These are phyloP conservation scores for Aureobasidium sp. DNA, from an alignment of 2,329 filamentous ascomycete genomes.

Conservation along the genomic window DNA sequence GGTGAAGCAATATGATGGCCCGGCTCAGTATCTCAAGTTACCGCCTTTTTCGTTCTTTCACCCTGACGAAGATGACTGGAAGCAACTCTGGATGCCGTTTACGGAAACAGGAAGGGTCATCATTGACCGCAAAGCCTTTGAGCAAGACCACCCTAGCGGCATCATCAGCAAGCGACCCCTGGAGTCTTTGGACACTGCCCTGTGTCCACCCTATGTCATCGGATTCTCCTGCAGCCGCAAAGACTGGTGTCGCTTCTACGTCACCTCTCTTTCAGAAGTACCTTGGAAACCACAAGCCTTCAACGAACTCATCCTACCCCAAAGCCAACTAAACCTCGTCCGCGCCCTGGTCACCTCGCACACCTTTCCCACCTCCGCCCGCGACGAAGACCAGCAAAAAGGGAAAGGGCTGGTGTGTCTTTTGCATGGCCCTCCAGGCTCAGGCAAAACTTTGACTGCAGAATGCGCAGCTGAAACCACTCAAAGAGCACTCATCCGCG, in stretches of 20 bases:
- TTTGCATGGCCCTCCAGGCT: conserved; percentile 29
- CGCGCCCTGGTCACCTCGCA: background rate
- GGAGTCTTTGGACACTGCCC: background rate
- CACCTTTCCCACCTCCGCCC: background rate
- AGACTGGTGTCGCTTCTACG: background rate
- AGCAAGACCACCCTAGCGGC: conserved; percentile 1
- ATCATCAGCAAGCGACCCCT: background rate
- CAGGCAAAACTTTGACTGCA: conserved; percentile 32
- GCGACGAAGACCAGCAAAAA: conserved; percentile 19
- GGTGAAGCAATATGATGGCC: background rate
- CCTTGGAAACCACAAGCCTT: background rate
- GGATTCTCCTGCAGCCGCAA: background rate
- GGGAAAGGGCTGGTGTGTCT: conserved; percentile 33
- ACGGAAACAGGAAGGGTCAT: background rate
- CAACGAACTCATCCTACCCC: background rate
- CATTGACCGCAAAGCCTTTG: background rate
- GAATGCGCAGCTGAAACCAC: conserved; percentile 14
- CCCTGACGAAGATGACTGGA: background rate
- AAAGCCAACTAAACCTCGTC: background rate
- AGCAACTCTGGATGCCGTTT: background rate
- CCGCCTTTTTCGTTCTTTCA: background rate
- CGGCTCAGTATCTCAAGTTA: background rate
- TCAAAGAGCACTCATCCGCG: conserved; percentile 6
- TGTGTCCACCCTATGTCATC: background rate
- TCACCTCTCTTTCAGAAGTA: background rate